phyloP scores from a whole-genome alignment of 2,329 filamentous ascomycete genomes.

The Zopfia rhizophila region DNA sequence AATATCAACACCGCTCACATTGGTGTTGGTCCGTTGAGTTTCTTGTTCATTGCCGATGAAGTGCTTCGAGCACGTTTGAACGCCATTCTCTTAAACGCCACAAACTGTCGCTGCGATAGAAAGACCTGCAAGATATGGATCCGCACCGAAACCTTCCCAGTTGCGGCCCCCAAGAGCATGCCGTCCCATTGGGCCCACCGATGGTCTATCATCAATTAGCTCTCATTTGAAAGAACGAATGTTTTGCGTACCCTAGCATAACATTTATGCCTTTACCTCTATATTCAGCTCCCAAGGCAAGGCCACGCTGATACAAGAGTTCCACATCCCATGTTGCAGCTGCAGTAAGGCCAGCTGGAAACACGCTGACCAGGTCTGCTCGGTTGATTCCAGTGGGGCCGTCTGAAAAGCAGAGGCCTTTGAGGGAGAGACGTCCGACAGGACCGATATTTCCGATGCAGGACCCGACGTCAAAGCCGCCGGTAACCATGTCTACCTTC shows the following conservation, averaged over 20 bases:
- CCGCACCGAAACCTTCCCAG: constrained; percentile 62
- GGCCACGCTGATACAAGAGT: constrained; percentile 21
- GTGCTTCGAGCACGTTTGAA: constrained; percentile 66
- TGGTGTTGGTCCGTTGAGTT: constrained; percentile 55
- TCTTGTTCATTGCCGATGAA: constrained; percentile 69
- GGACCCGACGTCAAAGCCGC: constrained; percentile 23
- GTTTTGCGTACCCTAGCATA: constrained; percentile 65
- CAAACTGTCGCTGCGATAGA: constrained; percentile 58
- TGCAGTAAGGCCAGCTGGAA: constrained; percentile 36
- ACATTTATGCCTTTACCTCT: constrained; percentile 49
- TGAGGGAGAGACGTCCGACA: constrained; percentile 16
- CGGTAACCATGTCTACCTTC: constrained; percentile 40
- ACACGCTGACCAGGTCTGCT: constrained; percentile 35
- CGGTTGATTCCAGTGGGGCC: constrained; percentile 38
- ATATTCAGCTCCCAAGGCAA: constrained; percentile 37
- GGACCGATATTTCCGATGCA: constrained; percentile 26
- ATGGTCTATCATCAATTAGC: constrained; percentile 74
- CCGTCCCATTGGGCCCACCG: constrained; percentile 73
- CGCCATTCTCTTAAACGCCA: constrained; percentile 64
- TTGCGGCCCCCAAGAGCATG: constrained; percentile 74
- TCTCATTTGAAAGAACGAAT: constrained; percentile 69
- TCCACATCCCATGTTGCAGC: constrained; percentile 34
- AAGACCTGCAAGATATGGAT: constrained; percentile 64
- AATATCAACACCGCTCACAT: constrained; percentile 77
- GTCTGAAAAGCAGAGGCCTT: constrained; percentile 37